Base-by-base conservation (phyloP, 176 grass and related monocot species). In the Olyra latifolia region DNA sequence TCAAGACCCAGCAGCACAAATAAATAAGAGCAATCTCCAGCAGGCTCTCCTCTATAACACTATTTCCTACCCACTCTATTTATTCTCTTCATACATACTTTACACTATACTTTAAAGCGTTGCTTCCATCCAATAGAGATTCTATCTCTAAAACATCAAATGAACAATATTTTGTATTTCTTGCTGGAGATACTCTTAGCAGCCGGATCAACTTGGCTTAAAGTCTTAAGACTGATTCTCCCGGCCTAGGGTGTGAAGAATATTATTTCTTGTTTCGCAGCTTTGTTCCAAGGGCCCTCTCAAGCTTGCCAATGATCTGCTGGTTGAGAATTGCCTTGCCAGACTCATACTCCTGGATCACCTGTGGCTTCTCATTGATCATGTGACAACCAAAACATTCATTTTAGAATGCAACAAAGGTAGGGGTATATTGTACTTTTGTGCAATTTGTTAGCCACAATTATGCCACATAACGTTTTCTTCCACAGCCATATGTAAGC, bases 251-350 rank as follows among this genome's bases (percentile, higher is more conserved):
- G 5, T 38, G 12, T 0, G 15, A 59, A 54, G 56, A 68, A 25
- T 3, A 32, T 76, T 89, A 99, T 66, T 99, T 99, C 69, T 95
- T 99, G 16, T 84, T 73, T 22, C 96, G 90, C 69, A 99, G 81
- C 66, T 95, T 99, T 43, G 79, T 72, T 75, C 92, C 96, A 35
- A 99, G 90, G 25, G 91, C 92, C 81, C 96, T 95, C 78, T 99
- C 96, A 28, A 99, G 90, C 71, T 99, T 99, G 11, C 66, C 45
- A 17, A 95, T 91, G 59, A 99, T 88, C 88, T 99, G 96, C 77
- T 99, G 91, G 72, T 99, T 99, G 11, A 92, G 96, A 81, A 99
- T 99, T 4, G 96, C 96, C 71, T 99, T 99, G 32, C 96, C 96
- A 1, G 96, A 93, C 48, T 99, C 94, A 0, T 97, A 97, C 86